Evolutionary conservation across 495 filamentous ascomycete species (phyloP), one percentile per base, ranked within the genome.

Genomic region (Aspergillus leporis): DNA sequence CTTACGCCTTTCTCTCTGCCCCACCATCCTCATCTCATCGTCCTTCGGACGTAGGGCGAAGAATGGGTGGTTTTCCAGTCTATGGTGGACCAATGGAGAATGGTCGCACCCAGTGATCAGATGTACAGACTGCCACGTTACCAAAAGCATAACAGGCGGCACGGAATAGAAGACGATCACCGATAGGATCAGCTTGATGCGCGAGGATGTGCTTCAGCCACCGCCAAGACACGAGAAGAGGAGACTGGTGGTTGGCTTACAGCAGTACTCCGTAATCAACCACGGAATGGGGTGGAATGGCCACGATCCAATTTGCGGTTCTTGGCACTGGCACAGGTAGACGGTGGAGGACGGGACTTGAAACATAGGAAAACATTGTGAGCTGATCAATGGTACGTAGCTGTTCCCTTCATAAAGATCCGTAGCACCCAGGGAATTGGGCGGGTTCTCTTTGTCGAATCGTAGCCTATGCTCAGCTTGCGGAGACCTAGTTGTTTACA

Each of bases 1-100:
- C 51, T 7, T 40, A 32, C 51, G 19, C 25, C 25, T 2, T 23
- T 34, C 34, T 34, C 34, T 41, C 34, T 55, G 58, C 51, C 58
- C 58, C 57, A 59, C 57, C 51, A 25, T 32, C n/a, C 8, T 19
- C 32, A 50, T 57, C 18, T 57, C 45, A 38, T 53, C 22, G 54
- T 31, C 16, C 8, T 36, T 23, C 46, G 32, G 28, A 56, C 54
- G 10, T 5, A 6, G 19, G 18, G 14, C 32, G 32, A 34, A 30
- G 25, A 28, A 56, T 32, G 18, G 19, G 31, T 25, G 45, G 45
- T 38, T n/a, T 50, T 30, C 25, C 28, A 22, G 18, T 12, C 13
- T 22, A 49, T 25, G 54, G 57, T 59, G 50, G 43, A 59, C 51
- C 46, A 28, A 43, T 34, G 56, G 57, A 30, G 41, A n/a, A 51